Conservation (phyloP, 805 yeast species). For the Naumovozyma castellii region DNA sequence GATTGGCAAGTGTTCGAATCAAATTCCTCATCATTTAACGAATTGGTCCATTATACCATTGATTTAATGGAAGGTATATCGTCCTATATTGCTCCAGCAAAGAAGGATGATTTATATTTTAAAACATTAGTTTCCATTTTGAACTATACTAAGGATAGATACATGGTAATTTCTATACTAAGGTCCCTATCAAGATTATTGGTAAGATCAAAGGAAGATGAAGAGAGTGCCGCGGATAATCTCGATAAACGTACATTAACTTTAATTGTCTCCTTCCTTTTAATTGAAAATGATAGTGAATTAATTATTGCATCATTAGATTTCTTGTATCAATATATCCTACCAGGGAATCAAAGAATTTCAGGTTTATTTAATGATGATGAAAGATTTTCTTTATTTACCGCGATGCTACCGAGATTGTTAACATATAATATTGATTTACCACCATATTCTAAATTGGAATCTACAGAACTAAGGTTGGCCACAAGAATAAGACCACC, state of each 20-base stretch:
- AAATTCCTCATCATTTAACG: slow-evolving; percentile 37
- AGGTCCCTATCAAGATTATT: slow-evolving; percentile 73
- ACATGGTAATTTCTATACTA: slow-evolving; percentile 55
- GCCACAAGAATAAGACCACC: slow-evolving; percentile 51
- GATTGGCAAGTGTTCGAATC: slow-evolving; percentile 24
- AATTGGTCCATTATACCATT: slow-evolving; percentile 53
- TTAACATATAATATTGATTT: slow-evolving; percentile 40
- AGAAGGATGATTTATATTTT: slow-evolving; percentile 56
- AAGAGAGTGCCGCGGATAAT: slow-evolving; percentile 42
- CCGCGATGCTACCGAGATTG: slow-evolving; percentile 54
- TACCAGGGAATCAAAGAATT: slow-evolving; percentile 53
- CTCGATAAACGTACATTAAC: slow-evolving; percentile 41
- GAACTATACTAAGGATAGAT: slow-evolving; percentile 51
- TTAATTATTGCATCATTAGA: slow-evolving; percentile 65
- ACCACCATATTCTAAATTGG: slow-evolving; percentile 26
- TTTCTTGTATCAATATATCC: slow-evolving; percentile 69
- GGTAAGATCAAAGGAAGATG: slow-evolving; percentile 43
- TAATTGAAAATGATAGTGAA: slow-evolving; percentile 53
- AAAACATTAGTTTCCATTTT: slow-evolving; percentile 44
- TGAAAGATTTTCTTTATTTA: slow-evolving; percentile 42
- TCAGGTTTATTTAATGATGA: slow-evolving; percentile 40
- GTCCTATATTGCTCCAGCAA: slow-evolving; percentile 70
- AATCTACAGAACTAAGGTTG: slow-evolving; percentile 29
- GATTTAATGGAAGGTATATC: slow-evolving; percentile 81
- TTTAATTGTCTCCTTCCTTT: slow-evolving; percentile 46